Conservation (phyloP, 108 stramenopile genomes). For the Pseudonitzschia multiseries region DNA sequence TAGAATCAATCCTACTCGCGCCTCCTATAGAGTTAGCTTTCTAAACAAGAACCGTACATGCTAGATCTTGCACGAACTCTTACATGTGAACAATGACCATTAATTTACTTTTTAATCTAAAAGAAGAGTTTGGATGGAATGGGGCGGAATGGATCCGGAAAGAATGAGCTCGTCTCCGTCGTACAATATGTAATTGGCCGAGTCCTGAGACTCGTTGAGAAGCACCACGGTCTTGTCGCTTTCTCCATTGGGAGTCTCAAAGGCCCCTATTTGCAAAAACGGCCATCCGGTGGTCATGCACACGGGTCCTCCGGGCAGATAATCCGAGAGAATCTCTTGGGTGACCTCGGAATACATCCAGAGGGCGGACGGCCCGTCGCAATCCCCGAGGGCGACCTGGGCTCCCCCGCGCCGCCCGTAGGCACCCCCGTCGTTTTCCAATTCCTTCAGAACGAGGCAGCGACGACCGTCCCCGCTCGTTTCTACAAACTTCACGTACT, state of each 20-base stretch:
- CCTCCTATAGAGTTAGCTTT: background rate
- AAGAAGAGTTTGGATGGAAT: constrained; percentile 76
- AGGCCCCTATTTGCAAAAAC: constrained; percentile 83
- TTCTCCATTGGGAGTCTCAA: constrained; percentile 57
- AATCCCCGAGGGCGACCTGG: constrained; percentile 62
- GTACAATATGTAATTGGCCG: constrained; percentile 77
- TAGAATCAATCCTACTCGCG: background rate
- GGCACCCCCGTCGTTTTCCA: constrained; percentile 74
- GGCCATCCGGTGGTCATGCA: constrained; percentile 93
- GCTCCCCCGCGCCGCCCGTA: constrained; percentile 75
- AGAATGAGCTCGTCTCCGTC: constrained; percentile 49
- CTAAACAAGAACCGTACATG: background rate
- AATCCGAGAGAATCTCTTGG: constrained; percentile 63
- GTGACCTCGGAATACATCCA: constrained; percentile 49
- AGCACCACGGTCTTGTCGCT: constrained; percentile 58
- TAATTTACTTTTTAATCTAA: constrained; percentile 23
- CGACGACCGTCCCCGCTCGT: constrained; percentile 17
- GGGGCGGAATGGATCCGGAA: constrained; percentile 75
- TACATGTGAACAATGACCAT: no score
- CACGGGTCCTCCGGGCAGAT: constrained; percentile 49
- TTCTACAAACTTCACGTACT: constrained; percentile 26
- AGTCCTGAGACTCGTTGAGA: constrained; percentile 70
- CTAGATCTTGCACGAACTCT: no score
- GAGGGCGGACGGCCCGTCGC: constrained; percentile 50
- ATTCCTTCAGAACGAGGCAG: constrained; percentile 49